Percentiles rank a stretch among this genome's conserved stretches.
These are phyloP conservation scores for Houttuynia cordata DNA, from an alignment of 164 flowering plant species.

Conservation along the genomic window DNA sequence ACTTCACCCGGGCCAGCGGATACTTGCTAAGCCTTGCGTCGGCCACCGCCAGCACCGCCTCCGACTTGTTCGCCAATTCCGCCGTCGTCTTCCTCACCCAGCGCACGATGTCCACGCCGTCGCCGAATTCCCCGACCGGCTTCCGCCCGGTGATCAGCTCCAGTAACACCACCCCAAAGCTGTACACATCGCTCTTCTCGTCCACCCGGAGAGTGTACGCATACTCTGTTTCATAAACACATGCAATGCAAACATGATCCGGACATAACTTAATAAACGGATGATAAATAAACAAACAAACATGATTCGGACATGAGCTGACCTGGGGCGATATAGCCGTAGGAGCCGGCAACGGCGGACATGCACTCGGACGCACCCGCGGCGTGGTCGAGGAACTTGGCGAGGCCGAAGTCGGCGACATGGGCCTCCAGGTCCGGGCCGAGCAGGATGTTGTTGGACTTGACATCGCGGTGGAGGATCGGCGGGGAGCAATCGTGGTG, in stretches of 20 bases:
- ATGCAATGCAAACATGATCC: no score
- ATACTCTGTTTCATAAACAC: slow-evolving; percentile 38
- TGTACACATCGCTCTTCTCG: slow-evolving; percentile 94
- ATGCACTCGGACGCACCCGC: slow-evolving; percentile 84
- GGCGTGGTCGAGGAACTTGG: slow-evolving; percentile 63
- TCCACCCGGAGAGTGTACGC: slow-evolving; percentile 87
- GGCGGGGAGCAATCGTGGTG: slow-evolving; percentile 91
- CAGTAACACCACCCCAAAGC: slow-evolving; percentile 85
- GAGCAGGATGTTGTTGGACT: slow-evolving; percentile 74
- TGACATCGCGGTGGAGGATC: slow-evolving; percentile 84
- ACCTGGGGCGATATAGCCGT: slow-evolving; percentile 99
- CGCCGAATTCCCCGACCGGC: slow-evolving; percentile 90
- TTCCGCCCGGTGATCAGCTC: slow-evolving; percentile 76
- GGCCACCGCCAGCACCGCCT: slow-evolving; percentile 47
- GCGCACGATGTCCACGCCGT: slow-evolving; percentile 85
- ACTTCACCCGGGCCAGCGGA: slow-evolving; percentile 38
- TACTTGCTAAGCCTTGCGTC: slow-evolving; percentile 60
- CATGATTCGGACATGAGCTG: no score
- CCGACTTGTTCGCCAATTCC: slow-evolving; percentile 41
- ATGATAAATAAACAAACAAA: no score
- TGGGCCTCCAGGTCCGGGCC: slow-evolving; percentile 85
- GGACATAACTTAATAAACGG: no score
- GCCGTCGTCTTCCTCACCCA: slow-evolving; percentile 62
- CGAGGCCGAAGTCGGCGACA: slow-evolving; percentile 93
- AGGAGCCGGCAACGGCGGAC: slow-evolving; percentile 94